Percentiles rank a stretch among this genome's conserved stretches.
Evolutionary conservation across 192 early-diverging fungal species (phyloP).

Genomic region (Chytriomyces sp.): DNA sequence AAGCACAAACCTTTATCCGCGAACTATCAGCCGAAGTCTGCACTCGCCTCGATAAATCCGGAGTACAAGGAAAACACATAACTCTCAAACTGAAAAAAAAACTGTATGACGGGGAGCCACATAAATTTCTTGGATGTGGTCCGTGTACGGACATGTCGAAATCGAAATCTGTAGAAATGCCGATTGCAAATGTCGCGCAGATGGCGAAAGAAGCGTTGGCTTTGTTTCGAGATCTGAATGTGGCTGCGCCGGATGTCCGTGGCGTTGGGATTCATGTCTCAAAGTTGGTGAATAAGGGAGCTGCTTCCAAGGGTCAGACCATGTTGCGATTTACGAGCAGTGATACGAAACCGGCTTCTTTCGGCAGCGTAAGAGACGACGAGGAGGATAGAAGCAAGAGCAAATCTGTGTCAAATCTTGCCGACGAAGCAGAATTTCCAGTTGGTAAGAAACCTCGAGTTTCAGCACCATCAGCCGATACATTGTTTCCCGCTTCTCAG

Average conservation of each 20-base stretch:
- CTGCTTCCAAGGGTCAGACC: constrained; percentile 25
- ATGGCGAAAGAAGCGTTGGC: constrained; percentile 34
- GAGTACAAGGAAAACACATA: constrained; percentile 63
- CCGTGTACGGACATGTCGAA: constrained; percentile 50
- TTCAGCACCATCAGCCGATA: neutral
- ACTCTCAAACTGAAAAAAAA: constrained; percentile 70
- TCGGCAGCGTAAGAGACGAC: neutral
- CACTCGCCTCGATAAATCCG: constrained; percentile 58
- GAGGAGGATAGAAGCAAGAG: neutral
- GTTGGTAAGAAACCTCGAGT: neutral
- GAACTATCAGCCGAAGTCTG: constrained; percentile 70
- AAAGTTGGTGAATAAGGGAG: constrained; percentile 31
- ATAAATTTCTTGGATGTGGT: constrained; percentile 55
- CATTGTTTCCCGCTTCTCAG: constrained; percentile 39
- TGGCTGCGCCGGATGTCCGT: constrained; percentile 41
- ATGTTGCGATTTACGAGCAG: constrained; percentile 18
- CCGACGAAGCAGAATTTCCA: neutral
- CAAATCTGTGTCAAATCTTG: neutral
- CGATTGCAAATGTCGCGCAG: neutral
- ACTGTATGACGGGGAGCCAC: constrained; percentile 54
- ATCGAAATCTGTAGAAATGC: constrained; percentile 19
- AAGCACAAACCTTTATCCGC: constrained; percentile 74
- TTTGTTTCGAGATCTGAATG: constrained; percentile 36
- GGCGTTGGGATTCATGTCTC: constrained; percentile 51
- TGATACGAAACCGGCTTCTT: neutral